Evolutionary conservation across 257 asterid genomes (phyloP).

Genomic region (Lithospermum erythrorhizon): DNA sequence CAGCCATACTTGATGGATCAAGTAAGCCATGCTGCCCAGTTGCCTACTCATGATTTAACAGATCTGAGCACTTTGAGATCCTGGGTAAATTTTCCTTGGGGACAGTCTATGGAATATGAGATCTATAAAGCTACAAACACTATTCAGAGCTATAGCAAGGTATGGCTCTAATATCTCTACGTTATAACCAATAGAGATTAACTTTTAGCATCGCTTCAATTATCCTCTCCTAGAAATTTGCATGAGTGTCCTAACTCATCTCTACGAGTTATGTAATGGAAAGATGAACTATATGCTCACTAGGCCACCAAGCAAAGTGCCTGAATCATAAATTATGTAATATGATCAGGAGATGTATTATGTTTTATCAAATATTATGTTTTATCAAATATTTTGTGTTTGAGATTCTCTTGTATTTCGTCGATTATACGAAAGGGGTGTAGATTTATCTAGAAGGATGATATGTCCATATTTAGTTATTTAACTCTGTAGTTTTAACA

Average conservation of each 20-base stretch:
- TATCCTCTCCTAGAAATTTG: too few relatives aligned
- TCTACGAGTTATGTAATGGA: too few relatives aligned
- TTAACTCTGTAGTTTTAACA: slow-evolving; percentile 15
- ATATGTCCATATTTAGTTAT: neutral
- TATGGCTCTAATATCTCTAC: slow-evolving; percentile 11
- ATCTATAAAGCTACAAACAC: slow-evolving; percentile 92
- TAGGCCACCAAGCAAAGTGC: too few relatives aligned
- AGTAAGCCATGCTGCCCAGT: slow-evolving; percentile 88
- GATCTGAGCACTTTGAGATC: slow-evolving; percentile 96
- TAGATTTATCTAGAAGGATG: neutral
- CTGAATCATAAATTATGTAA: too few relatives aligned
- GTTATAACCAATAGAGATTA: neutral
- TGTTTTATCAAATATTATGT: neutral
- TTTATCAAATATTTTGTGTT: too few relatives aligned
- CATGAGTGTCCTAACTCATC: too few relatives aligned
- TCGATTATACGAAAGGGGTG: neutral
- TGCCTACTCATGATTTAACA: slow-evolving; percentile 84
- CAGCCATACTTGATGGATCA: slow-evolving; percentile 82
- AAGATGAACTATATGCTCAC: too few relatives aligned
- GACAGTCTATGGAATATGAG: slow-evolving; percentile 95
- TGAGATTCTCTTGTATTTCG: neutral
- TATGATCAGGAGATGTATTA: neutral
- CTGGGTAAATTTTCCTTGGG: slow-evolving; percentile 99
- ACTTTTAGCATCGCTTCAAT: neutral
- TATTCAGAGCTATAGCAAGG: slow-evolving; percentile 64